Percentiles rank a stretch among this genome's conserved stretches.
Conservation (phyloP, 2,329 filamentous ascomycete species). For the Magnaporthiopsis rhizophila region DNA sequence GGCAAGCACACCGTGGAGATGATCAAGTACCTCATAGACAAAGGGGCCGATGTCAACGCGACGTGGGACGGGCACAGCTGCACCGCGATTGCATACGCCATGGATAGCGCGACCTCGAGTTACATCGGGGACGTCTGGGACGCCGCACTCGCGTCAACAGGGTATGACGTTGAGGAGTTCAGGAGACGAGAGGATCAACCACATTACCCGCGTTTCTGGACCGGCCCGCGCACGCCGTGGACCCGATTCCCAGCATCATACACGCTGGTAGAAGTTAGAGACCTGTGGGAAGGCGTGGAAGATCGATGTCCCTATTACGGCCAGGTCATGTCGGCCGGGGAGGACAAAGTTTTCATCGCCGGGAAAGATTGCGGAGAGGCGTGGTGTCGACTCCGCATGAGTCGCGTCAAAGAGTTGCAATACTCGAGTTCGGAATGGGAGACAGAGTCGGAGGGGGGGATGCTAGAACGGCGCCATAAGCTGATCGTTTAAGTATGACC, state of each 20-base stretch:
- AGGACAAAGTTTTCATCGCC: neutral
- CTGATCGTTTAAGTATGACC: too few species aligned
- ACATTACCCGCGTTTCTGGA: neutral
- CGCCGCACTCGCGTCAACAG: neutral
- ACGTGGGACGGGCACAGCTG: neutral
- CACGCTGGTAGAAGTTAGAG: neutral
- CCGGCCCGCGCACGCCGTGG: too few species aligned
- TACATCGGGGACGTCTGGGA: slow-evolving; percentile 1
- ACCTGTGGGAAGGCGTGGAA: neutral
- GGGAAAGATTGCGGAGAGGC: too few species aligned
- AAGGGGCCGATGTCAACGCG: neutral
- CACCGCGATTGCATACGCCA: neutral
- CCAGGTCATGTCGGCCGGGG: neutral
- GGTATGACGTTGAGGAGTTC: neutral
- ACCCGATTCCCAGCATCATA: too few species aligned
- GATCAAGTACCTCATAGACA: neutral
- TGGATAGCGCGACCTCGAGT: neutral
- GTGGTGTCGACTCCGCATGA: neutral
- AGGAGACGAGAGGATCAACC: neutral
- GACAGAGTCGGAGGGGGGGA: neutral
- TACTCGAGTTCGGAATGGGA: neutral
- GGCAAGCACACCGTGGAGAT: neutral
- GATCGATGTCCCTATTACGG: neutral
- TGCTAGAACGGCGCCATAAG: too few species aligned
- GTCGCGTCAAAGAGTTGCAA: neutral